Conservation (phyloP, 129 eudicot genomes). For the Deinandra increscens region DNA sequence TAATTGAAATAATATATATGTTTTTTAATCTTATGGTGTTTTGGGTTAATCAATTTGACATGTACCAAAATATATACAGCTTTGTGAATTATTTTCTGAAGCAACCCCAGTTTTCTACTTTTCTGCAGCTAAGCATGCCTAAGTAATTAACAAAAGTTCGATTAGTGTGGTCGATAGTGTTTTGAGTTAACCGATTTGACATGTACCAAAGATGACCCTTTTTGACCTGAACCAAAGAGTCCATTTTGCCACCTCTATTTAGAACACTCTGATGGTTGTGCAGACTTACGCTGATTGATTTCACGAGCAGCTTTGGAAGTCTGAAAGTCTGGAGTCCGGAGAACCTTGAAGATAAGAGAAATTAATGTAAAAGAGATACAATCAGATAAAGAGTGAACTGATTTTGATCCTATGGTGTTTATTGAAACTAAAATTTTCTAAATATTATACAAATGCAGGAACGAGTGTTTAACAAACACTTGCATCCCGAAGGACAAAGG, state of each 20-base stretch:
- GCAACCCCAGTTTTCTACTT: background rate
- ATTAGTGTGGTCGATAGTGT: background rate
- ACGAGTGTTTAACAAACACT: background rate
- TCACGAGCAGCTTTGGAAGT: constrained; percentile 70
- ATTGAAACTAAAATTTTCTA: background rate
- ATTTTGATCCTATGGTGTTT: background rate
- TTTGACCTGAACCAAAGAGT: background rate
- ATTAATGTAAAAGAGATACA: background rate
- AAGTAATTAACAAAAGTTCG: background rate
- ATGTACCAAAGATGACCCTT: background rate
- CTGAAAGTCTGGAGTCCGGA: constrained; percentile 72
- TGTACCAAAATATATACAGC: too few relatives aligned
- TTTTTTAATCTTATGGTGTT: background rate
- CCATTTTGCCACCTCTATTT: constrained; percentile 1
- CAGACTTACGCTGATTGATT: constrained; percentile 59
- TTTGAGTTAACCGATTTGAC: background rate
- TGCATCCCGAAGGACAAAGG: background rate
- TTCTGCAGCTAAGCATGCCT: too few relatives aligned
- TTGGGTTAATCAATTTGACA: too few relatives aligned
- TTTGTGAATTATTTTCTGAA: too few relatives aligned
- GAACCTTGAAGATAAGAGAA: constrained; percentile 49
- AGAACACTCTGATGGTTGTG: background rate
- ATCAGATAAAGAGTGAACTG: background rate
- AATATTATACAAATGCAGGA: background rate
- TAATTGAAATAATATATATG: background rate